A percentile compares a stretch with the other conserved stretches of the same genome.
Evolutionary conservation across 192 early-diverging fungal genomes (phyloP).

Genomic region (Obelidium mucronatum): DNA sequence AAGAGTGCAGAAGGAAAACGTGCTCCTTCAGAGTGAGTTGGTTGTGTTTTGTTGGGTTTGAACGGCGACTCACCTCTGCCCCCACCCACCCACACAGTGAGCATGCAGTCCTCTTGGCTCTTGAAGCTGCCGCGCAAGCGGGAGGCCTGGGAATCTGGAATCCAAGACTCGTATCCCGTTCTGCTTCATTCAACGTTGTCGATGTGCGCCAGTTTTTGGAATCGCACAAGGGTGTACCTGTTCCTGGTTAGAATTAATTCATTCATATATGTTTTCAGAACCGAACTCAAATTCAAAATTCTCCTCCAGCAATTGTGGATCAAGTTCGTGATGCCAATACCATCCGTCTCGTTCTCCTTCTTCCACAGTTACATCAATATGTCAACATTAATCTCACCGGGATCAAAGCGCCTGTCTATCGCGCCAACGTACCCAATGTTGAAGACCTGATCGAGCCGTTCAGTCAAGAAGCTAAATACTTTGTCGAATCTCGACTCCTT

Average conservation of each 20-base stretch:
- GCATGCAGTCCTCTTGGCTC: conserved; percentile 52
- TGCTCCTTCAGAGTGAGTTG: conserved; percentile 45
- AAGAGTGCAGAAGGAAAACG: conserved; percentile 51
- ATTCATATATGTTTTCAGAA: not conserved
- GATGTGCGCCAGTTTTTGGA: conserved; percentile 79
- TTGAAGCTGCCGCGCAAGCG: conserved; percentile 77
- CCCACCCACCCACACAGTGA: conserved; percentile 45
- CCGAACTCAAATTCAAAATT: not conserved
- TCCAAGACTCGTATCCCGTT: conserved; percentile 44
- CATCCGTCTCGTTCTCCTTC: conserved; percentile 74
- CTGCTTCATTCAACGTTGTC: conserved; percentile 29
- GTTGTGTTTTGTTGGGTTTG: conserved; percentile 1
- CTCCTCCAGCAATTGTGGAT: conserved; percentile 78
- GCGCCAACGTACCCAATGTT: conserved; percentile 75
- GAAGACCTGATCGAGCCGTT: conserved; percentile 85
- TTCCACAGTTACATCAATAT: conserved; percentile 69
- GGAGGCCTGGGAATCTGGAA: conserved; percentile 82
- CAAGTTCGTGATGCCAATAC: conserved; percentile 94
- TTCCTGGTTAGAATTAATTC: conserved; percentile 65
- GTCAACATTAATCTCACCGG: conserved; percentile 83
- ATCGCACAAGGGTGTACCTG: conserved; percentile 77
- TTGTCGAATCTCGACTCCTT: conserved; percentile 88
- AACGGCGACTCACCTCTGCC: not conserved
- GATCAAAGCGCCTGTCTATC: conserved; percentile 82
- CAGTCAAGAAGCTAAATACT: conserved; percentile 92